These are phyloP conservation scores for Phytopythium helicoides DNA, from an alignment of 352 stramenopile species.

Conservation along the genomic window DNA sequence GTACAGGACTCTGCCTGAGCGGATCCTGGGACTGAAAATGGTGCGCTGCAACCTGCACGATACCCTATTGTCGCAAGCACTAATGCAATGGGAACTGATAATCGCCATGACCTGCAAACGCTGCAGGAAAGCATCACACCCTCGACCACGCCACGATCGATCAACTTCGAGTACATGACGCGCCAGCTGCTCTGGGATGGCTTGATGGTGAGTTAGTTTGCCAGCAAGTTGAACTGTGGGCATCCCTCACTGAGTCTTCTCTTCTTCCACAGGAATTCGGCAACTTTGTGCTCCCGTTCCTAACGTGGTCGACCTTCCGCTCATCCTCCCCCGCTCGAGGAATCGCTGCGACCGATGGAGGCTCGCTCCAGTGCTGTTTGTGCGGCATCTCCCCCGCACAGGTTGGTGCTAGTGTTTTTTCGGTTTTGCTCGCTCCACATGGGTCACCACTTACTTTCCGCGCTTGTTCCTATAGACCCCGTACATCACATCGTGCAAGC, in stretches of 20 bases:
- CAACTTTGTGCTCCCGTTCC: conserved; percentile 67
- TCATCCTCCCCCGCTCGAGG: conserved; percentile 13
- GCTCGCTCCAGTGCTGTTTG: conserved; percentile 49
- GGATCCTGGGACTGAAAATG: conserved; percentile 67
- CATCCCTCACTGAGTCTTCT: neutral
- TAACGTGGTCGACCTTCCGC: conserved; percentile 60
- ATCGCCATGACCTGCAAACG: too few species aligned
- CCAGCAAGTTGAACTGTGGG: neutral
- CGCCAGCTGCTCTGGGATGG: conserved; percentile 80
- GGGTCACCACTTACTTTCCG: too few species aligned
- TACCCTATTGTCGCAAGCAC: neutral
- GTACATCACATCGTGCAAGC: conserved; percentile 87
- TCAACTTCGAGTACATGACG: conserved; percentile 89
- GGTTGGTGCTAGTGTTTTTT: conserved; percentile 10
- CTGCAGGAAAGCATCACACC: conserved; percentile 54
- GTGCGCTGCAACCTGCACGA: conserved; percentile 23
- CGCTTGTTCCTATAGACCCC: conserved; percentile 47
- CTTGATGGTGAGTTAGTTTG: conserved; percentile 54
- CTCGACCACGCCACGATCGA: conserved; percentile 53
- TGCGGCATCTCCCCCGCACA: conserved; percentile 59
- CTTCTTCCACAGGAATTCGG: conserved; percentile 63
- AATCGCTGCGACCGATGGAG: conserved; percentile 2
- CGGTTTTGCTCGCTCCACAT: too few species aligned
- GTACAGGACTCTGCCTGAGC: conserved; percentile 73
- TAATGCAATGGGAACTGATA: too few species aligned